Evolutionary conservation across 495 filamentous ascomycete genomes (phyloP).

Genomic region (Pseudomonodictys pantanalensis): DNA sequence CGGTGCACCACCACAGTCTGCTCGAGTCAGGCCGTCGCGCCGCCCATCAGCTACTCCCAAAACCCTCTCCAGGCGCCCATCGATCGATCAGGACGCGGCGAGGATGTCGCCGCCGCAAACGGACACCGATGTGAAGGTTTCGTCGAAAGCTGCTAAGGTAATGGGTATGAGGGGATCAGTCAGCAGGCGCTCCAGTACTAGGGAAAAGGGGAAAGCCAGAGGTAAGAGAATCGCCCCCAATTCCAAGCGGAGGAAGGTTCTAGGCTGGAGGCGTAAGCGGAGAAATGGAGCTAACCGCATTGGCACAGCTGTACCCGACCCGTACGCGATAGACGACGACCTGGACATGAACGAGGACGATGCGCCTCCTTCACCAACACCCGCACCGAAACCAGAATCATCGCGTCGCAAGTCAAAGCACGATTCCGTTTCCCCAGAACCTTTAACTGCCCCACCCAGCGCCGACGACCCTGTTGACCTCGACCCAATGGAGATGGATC

Average conservation of each 20-base stretch:
- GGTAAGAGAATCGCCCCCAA: conserved; percentile 30
- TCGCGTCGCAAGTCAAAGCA: conserved; percentile 29
- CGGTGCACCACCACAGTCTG: conserved; percentile 50
- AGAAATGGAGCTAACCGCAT: conserved; percentile 28
- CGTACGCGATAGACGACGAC: conserved; percentile 59
- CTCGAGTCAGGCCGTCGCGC: conserved; percentile 49
- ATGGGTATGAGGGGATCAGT: conserved; percentile 50
- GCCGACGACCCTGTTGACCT: conserved; percentile 31
- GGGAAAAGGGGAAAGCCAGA: conserved; percentile 39
- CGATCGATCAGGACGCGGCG: conserved; percentile 51
- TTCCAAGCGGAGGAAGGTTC: background rate
- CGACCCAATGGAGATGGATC: conserved; percentile 27
- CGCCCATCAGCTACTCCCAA: conserved; percentile 43
- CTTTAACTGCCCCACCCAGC: conserved; percentile 33
- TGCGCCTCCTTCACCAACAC: conserved; percentile 24
- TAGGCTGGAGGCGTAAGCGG: conserved; percentile 6
- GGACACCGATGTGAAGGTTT: conserved; percentile 48
- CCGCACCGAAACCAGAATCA: conserved; percentile 21
- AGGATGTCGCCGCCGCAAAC: conserved; percentile 53
- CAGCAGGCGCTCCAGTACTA: conserved; percentile 31
- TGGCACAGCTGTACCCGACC: conserved; percentile 50
- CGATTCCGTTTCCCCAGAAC: conserved; percentile 22
- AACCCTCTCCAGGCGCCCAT: conserved; percentile 41
- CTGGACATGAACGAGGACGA: conserved; percentile 50
- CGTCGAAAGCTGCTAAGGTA: conserved; percentile 58